Evolutionary conservation across 73 alveolate genomes (phyloP).

Genomic region (Uronychia binucleata): DNA sequence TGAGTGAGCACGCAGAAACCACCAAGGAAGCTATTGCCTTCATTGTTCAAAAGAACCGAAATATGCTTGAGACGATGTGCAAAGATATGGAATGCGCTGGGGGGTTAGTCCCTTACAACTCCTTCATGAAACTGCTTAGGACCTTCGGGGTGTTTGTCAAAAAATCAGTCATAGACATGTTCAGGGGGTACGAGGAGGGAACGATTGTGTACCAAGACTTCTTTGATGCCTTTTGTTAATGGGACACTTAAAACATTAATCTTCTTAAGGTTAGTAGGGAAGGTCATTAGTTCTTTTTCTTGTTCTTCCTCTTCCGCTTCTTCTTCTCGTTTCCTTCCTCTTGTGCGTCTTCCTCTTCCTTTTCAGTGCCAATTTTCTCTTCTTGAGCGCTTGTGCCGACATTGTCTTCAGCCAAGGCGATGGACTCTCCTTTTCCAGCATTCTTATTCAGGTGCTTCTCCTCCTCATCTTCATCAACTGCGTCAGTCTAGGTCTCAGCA

Average conservation of each 20-base stretch:
- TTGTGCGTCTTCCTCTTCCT: conserved; percentile 20
- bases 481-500: background rate
- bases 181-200: background rate
- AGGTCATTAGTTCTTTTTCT: background rate
- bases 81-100: background rate
- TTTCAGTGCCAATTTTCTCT: conserved; percentile 1
- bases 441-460: conserved; percentile 24
- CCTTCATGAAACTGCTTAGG: background rate
- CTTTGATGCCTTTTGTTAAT: background rate
- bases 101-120: background rate
- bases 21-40: background rate
- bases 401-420: conserved; percentile 34
- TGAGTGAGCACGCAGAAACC: conserved; percentile 1
- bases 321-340: conserved; percentile 33
- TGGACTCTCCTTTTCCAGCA: conserved; percentile 9
- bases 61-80: background rate
- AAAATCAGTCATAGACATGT: background rate
- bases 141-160: background rate
- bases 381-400: conserved; percentile 24
- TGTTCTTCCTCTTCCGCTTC: conserved; percentile 14
- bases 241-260: too few species aligned
- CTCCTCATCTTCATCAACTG: conserved; percentile 7
- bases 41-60: background rate
- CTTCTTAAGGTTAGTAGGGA: background rate
- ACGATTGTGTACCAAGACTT: background rate